Evolutionary conservation across 176 grass and related monocot genomes (phyloP).

Genomic region (Aegilops speltoides): DNA sequence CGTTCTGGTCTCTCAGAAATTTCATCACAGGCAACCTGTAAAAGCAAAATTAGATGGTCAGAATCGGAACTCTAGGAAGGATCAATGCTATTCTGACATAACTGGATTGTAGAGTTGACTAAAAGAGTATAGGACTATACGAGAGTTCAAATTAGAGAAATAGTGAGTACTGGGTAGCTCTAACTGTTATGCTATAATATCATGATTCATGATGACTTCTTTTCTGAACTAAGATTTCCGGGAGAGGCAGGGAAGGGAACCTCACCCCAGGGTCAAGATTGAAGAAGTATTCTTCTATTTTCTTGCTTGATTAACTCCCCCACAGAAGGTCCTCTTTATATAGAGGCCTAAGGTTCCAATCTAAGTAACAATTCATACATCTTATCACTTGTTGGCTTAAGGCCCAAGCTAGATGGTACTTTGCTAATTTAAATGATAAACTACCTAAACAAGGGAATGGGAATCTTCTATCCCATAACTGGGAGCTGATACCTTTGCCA

Average conservation of each 20-base stretch:
- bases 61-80: not conserved
- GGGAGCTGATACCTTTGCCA: not conserved
- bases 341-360: not conserved
- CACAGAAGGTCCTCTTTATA: not conserved
- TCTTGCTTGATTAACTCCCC: not conserved
- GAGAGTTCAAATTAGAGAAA: not conserved
- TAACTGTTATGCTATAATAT: not conserved
- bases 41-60: constrained; percentile 17
- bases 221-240: not conserved
- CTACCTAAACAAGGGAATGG: not conserved
- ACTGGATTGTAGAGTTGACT: not conserved
- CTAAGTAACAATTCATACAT: not conserved
- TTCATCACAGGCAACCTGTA: constrained; percentile 71
- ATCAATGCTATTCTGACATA: not conserved
- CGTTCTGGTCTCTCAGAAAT: constrained; percentile 59
- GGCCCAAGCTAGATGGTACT: not conserved
- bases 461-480: not conserved
- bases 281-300: not conserved
- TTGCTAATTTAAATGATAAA: not conserved
- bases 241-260: not conserved
- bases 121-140: not conserved
- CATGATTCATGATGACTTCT: not conserved
- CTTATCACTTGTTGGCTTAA: not conserved
- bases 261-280: not conserved
- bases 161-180: not conserved